These are phyloP conservation scores for Amaranthus tricolor DNA, from an alignment of 179 eudicot species.

Conservation along the genomic window DNA sequence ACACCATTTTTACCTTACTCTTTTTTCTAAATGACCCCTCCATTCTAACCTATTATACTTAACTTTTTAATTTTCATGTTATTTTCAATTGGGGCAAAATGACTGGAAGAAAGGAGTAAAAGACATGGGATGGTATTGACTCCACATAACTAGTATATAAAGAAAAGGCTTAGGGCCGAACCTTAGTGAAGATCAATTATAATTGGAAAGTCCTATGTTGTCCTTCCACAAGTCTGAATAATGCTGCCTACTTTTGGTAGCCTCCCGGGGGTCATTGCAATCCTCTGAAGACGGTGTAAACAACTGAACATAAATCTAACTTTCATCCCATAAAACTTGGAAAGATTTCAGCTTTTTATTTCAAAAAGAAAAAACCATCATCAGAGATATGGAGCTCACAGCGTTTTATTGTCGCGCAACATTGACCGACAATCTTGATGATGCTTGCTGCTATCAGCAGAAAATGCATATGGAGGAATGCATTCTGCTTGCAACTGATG, in stretches of 20 bases:
- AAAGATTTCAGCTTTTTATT: conserved; percentile 49
- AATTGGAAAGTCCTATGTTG: too few relatives aligned
- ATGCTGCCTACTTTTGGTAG: conserved; percentile 26
- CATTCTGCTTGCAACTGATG: conserved; percentile 46
- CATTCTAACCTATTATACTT: neutral
- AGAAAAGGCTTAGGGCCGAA: too few relatives aligned
- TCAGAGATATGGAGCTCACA: conserved; percentile 39
- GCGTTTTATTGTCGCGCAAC: conserved; percentile 33
- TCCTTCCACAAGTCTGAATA: conserved; percentile 26
- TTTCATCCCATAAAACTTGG: conserved; percentile 48
- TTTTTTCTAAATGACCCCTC: neutral
- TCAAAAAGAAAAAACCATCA: conserved; percentile 37
- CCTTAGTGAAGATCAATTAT: too few relatives aligned
- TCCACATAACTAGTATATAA: conserved; percentile 2
- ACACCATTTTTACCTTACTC: neutral
- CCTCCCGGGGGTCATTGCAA: conserved; percentile 42
- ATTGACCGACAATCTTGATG: conserved; percentile 44
- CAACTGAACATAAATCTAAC: conserved; percentile 48
- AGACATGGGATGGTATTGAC: neutral
- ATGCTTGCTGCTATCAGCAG: conserved; percentile 48
- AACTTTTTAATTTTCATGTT: too few relatives aligned
- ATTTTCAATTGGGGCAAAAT: neutral
- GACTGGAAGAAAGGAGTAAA: neutral
- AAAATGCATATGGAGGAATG: conserved; percentile 45
- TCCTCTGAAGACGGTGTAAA: conserved; percentile 25